Percentiles rank a stretch among this genome's conserved stretches.
These are phyloP conservation scores for Catenaria anguillulae DNA, from an alignment of 371 early-diverging fungal genomes.

Conservation along the genomic window DNA sequence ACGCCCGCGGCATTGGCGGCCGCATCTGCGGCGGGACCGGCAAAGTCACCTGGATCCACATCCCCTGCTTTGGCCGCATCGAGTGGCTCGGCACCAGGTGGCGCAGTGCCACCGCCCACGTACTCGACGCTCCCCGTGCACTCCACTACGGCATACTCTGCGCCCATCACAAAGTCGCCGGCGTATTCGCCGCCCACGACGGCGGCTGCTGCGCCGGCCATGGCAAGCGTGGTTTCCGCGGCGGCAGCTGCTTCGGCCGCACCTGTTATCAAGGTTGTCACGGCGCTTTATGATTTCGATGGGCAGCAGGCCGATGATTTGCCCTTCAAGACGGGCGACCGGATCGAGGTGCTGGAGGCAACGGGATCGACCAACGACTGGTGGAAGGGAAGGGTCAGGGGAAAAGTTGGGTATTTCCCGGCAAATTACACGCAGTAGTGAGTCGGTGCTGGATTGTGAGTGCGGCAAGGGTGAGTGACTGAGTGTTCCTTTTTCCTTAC, in stretches of 20 bases:
- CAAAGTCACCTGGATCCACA: too few species aligned
- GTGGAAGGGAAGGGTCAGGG: conserved; percentile 7
- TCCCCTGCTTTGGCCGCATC: too few species aligned
- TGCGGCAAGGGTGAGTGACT: too few species aligned
- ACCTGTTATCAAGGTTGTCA: neutral
- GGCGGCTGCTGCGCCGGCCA: neutral
- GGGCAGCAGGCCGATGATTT: conserved; percentile 8
- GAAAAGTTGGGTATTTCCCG: conserved; percentile 2
- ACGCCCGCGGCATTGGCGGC: neutral
- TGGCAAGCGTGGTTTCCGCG: too few species aligned
- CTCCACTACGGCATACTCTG: neutral
- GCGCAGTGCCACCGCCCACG: neutral
- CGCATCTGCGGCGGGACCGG: neutral
- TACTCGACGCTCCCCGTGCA: neutral
- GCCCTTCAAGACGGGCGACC: conserved; percentile 3
- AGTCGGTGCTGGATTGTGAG: too few species aligned
- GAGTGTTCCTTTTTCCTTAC: too few species aligned
- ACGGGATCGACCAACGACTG: conserved; percentile 4
- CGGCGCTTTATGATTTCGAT: conserved; percentile 7
- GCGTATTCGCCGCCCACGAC: neutral
- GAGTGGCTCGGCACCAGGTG: neutral
- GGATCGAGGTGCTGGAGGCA: conserved; percentile 7
- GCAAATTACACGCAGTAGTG: conserved; percentile 10
- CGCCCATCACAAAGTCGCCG: neutral
- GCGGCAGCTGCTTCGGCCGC: neutral